Percentiles rank a stretch among this genome's conserved stretches.
These are phyloP conservation scores for Alternaria rosae DNA, from an alignment of 2,329 filamentous ascomycete species.

Conservation along the genomic window DNA sequence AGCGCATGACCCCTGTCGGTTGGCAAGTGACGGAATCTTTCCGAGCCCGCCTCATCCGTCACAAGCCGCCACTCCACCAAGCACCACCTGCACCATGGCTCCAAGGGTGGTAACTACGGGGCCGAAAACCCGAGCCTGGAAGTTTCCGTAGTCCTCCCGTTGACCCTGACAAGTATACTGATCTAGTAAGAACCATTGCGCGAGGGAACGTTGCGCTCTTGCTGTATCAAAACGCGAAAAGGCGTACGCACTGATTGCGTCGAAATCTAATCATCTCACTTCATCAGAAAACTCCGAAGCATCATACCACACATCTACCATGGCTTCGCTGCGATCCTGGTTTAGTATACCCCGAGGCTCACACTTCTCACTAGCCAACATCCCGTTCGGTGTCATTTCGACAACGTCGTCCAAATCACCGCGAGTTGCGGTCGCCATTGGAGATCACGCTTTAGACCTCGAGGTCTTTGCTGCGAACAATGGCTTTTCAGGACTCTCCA, in stretches of 20 bases:
- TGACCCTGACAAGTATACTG: neutral
- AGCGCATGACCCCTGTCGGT: neutral
- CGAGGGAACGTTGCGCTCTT: neutral
- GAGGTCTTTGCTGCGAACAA: slow-evolving; percentile 65
- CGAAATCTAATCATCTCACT: neutral
- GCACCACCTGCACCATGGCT: slow-evolving; percentile 1
- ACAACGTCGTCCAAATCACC: slow-evolving; percentile 63
- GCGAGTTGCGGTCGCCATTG: slow-evolving; percentile 75
- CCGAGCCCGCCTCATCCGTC: slow-evolving; percentile 36
- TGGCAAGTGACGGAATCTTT: slow-evolving; percentile 37
- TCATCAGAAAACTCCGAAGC: neutral
- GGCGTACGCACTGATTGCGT: neutral
- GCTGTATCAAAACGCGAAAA: neutral
- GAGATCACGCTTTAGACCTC: slow-evolving; percentile 74
- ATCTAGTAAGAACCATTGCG: neutral
- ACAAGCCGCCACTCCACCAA: slow-evolving; percentile 29
- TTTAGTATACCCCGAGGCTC: slow-evolving; percentile 66
- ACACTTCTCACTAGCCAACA: slow-evolving; percentile 79
- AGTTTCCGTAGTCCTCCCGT: neutral
- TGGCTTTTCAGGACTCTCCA: slow-evolving; percentile 67
- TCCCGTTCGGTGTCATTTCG: slow-evolving; percentile 84
- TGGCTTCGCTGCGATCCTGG: slow-evolving; percentile 60
- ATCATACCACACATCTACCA: slow-evolving; percentile 14
- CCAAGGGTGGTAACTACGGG: slow-evolving; percentile 13
- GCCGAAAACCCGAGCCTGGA: slow-evolving; percentile 17